A percentile compares a stretch with the other conserved stretches of the same genome.
These are phyloP conservation scores for Aureobasidium sp. DNA, from an alignment of 2,329 filamentous ascomycete species.

Conservation along the genomic window DNA sequence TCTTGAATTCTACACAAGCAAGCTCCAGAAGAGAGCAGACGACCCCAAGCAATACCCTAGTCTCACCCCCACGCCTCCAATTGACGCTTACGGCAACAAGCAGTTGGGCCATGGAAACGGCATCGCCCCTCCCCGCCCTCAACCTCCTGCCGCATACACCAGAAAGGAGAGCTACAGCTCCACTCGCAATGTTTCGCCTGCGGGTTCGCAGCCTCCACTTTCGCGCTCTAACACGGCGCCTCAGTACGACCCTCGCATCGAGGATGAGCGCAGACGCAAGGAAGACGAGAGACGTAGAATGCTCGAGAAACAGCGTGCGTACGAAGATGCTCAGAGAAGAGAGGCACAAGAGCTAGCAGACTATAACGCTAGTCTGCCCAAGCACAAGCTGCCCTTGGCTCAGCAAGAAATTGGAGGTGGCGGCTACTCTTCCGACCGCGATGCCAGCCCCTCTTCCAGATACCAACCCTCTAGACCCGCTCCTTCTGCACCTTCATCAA, in stretches of 20 bases:
- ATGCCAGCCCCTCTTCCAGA: constrained; percentile 50
- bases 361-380: constrained; percentile 83
- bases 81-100: constrained; percentile 39
- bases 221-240: constrained; percentile 26
- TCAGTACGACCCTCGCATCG: constrained; percentile 25
- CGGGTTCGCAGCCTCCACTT: constrained; percentile 14
- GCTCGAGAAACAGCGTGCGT: constrained; percentile 31
- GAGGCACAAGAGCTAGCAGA: constrained; percentile 64
- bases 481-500: constrained; percentile 51
- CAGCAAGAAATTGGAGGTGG: constrained; percentile 78
- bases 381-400: constrained; percentile 70
- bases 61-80: constrained; percentile 60
- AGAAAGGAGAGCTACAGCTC: constrained; percentile 40
- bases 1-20: constrained; percentile 77
- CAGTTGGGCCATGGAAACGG: constrained; percentile 42
- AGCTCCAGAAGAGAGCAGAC: constrained; percentile 64
- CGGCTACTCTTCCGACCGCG: constrained; percentile 41
- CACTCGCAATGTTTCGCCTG: constrained; percentile 13
- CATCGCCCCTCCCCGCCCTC: constrained; percentile 43
- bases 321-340: constrained; percentile 43
- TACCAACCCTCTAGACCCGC: constrained; percentile 83
- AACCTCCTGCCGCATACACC: constrained; percentile 34
- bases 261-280: constrained; percentile 34
- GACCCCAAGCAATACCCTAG: constrained; percentile 63
- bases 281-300: constrained; percentile 35